Evolutionary conservation across 441 rosid species (phyloP).

Genomic region (Jatropha podagrica): DNA sequence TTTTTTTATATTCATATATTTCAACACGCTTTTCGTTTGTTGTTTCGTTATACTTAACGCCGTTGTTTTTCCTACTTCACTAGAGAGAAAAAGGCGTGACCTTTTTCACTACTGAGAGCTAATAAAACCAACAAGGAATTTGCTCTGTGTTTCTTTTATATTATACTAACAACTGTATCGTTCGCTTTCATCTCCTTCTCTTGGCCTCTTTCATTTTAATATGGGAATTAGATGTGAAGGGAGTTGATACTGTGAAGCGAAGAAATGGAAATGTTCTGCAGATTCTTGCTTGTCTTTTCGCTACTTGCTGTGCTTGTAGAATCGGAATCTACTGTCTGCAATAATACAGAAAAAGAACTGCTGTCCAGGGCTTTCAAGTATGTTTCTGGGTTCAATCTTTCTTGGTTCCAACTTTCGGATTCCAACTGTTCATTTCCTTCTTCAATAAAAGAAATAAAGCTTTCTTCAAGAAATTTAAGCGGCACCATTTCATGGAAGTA

Average conservation of each 20-base stretch:
- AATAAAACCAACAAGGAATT: neutral
- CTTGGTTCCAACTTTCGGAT: slow-evolving; percentile 36
- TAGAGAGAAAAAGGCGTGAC: neutral
- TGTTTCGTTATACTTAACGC: slow-evolving; percentile 21
- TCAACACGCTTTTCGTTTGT: slow-evolving; percentile 4
- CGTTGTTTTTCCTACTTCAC: slow-evolving; percentile 28
- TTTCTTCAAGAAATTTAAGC: slow-evolving; percentile 59
- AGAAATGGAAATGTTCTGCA: slow-evolving; percentile 29
- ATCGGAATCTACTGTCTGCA: slow-evolving; percentile 46
- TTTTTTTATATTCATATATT: neutral
- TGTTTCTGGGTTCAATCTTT: slow-evolving; percentile 62
- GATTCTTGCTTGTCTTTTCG: slow-evolving; percentile 38
- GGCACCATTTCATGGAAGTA: slow-evolving; percentile 68
- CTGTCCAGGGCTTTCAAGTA: slow-evolving; percentile 56
- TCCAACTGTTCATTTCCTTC: slow-evolving; percentile 39
- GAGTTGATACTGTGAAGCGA: neutral
- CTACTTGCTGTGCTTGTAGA: slow-evolving; percentile 41
- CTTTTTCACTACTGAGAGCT: slow-evolving; percentile 1
- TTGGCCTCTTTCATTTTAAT: neutral
- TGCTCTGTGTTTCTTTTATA: slow-evolving; percentile 6
- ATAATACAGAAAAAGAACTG: slow-evolving; percentile 41
- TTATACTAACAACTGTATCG: neutral
- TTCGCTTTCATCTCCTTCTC: slow-evolving; percentile 1
- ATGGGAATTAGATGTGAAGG: slow-evolving; percentile 16
- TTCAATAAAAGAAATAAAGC: slow-evolving; percentile 31